Percentiles rank a stretch among this genome's conserved stretches.
These are phyloP conservation scores for Scheffersomyces lignicola DNA, from an alignment of 1,139 yeast species.

Conservation along the genomic window DNA sequence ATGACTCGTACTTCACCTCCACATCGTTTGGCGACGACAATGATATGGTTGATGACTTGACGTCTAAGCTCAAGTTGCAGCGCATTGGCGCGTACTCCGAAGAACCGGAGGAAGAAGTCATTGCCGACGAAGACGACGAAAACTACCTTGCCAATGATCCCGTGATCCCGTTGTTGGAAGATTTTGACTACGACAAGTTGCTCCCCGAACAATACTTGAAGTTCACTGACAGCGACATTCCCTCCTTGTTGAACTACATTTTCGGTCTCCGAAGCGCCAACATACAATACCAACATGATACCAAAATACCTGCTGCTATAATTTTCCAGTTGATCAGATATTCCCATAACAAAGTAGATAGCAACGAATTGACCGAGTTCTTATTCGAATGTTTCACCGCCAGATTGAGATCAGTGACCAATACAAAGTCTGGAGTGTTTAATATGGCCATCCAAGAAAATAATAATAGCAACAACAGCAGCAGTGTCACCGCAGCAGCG, in stretches of 20 bases:
- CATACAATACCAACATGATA: constrained; percentile 45
- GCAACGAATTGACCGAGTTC: constrained; percentile 54
- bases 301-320: constrained; percentile 68
- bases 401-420: constrained; percentile 58
- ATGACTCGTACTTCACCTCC: constrained; percentile 15
- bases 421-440: constrained; percentile 60
- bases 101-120: constrained; percentile 23
- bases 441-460: constrained; percentile 40
- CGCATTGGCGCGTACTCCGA: constrained; percentile 34
- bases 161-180: constrained; percentile 27
- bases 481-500: constrained; percentile 4
- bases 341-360: constrained; percentile 55
- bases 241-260: constrained; percentile 56
- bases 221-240: constrained; percentile 68
- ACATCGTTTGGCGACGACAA: constrained; percentile 23
- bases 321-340: constrained; percentile 67
- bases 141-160: constrained; percentile 30
- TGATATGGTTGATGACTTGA: constrained; percentile 39
- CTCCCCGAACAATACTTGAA: constrained; percentile 51
- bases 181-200: constrained; percentile 49
- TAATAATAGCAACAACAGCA: constrained; percentile 5
- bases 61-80: constrained; percentile 49
- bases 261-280: constrained; percentile 39
- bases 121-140: constrained; percentile 31
- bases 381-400: constrained; percentile 62